Evolutionary conservation across 345 rosid genomes (phyloP).

Genomic region (Nephelium lappaceum): DNA sequence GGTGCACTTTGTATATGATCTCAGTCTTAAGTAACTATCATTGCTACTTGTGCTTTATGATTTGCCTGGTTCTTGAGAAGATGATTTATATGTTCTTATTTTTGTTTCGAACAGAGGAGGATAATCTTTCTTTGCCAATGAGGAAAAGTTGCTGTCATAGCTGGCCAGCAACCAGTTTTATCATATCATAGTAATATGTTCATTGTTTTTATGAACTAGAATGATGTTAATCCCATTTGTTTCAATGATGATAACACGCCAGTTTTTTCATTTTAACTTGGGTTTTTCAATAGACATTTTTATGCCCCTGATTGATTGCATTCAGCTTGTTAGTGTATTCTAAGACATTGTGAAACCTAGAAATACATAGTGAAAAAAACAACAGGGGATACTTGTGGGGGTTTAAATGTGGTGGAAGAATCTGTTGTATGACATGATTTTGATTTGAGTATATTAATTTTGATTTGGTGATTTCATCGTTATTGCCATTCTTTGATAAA

Average conservation of each 20-base stretch:
- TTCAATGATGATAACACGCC: not conserved
- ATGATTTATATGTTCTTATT: not conserved
- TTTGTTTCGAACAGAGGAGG: not conserved
- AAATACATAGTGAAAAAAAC: not conserved
- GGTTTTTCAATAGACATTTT: too few relatives aligned
- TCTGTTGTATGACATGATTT: not conserved
- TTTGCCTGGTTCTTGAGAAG: not conserved
- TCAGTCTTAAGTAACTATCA: slow-evolving; percentile 22
- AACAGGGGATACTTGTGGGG: not conserved
- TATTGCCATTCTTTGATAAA: not conserved
- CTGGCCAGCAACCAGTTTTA: not conserved
- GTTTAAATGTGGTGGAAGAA: not conserved
- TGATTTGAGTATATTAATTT: not conserved
- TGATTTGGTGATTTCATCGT: not conserved
- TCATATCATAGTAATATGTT: not conserved
- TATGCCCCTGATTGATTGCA: not conserved
- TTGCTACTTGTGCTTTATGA: not conserved
- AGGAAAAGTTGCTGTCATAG: not conserved
- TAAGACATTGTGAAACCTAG: not conserved
- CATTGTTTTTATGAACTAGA: not conserved
- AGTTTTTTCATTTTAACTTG: not conserved
- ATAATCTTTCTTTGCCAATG: not conserved
- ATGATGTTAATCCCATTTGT: not conserved
- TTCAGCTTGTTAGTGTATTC: not conserved
- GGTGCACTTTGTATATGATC: slow-evolving; percentile 85